phyloP scores from a whole-genome alignment of 164 flowering plant genomes.

The Amborella trichopoda region DNA sequence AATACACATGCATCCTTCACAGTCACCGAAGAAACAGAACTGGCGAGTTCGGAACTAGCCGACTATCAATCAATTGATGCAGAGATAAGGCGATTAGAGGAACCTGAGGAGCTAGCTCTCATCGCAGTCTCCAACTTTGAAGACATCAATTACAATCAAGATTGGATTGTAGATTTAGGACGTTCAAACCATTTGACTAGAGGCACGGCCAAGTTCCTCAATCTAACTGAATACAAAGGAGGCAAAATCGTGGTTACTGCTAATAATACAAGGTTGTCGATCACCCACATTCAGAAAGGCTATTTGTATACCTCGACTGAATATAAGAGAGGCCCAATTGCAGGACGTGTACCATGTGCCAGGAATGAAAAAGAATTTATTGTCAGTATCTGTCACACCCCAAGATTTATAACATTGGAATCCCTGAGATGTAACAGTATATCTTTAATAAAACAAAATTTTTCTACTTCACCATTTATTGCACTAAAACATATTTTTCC shows the following conservation, averaged over 20 bases:
- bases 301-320: too few relatives aligned
- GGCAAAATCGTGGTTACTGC: background rate
- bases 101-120: background rate
- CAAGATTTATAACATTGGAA: too few relatives aligned
- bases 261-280: background rate
- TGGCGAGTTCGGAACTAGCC: background rate
- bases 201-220: background rate
- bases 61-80: background rate
- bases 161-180: background rate
- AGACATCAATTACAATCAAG: background rate
- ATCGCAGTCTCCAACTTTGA: too few relatives aligned
- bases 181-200: background rate
- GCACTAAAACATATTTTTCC: too few relatives aligned
- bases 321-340: too few relatives aligned
- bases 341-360: too few relatives aligned
- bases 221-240: background rate
- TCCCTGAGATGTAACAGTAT: too few relatives aligned
- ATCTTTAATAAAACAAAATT: too few relatives aligned
- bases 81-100: background rate
- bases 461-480: too few relatives aligned
- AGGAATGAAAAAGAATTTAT: background rate
- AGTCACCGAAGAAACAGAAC: background rate
- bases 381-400: too few relatives aligned
- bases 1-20: background rate
- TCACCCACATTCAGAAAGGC: background rate